These are phyloP conservation scores for Paradendryphiella salina DNA, from an alignment of 2,329 filamentous ascomycete genomes.

Conservation along the genomic window DNA sequence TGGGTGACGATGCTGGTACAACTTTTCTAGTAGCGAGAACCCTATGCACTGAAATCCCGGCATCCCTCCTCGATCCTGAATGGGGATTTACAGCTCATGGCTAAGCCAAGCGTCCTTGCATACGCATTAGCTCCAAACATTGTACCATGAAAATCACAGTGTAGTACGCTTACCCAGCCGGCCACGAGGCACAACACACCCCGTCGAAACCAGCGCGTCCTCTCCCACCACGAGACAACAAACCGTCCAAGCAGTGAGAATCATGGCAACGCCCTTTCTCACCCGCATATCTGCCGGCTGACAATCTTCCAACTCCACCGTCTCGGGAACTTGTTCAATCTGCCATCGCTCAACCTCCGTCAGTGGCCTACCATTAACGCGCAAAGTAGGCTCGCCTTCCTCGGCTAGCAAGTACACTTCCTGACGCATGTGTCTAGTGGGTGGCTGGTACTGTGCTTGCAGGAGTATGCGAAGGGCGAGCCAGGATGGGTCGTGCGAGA, in stretches of 20 bases:
- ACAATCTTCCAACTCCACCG: neutral
- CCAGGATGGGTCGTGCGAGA: neutral
- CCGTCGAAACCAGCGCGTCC: constrained; percentile 1
- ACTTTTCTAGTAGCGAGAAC: neutral
- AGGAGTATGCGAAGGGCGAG: neutral
- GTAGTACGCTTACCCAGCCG: neutral
- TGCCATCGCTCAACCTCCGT: neutral
- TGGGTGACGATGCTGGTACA: neutral
- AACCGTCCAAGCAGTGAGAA: constrained; percentile 1
- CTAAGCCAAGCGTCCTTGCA: neutral
- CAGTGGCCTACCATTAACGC: constrained; percentile 4
- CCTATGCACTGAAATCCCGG: neutral
- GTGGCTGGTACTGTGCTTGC: neutral
- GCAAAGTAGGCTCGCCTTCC: neutral
- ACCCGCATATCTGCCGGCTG: neutral
- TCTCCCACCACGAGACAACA: neutral
- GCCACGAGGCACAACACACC: neutral
- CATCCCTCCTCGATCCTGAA: neutral
- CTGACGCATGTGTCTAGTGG: neutral
- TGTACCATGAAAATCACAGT: neutral
- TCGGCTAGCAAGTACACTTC: neutral
- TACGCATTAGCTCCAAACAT: neutral
- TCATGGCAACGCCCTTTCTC: neutral
- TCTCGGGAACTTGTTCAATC: neutral
- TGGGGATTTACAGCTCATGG: neutral